Conservation (phyloP, 345 rosid species). For the Cardiospermum halicacabum region DNA sequence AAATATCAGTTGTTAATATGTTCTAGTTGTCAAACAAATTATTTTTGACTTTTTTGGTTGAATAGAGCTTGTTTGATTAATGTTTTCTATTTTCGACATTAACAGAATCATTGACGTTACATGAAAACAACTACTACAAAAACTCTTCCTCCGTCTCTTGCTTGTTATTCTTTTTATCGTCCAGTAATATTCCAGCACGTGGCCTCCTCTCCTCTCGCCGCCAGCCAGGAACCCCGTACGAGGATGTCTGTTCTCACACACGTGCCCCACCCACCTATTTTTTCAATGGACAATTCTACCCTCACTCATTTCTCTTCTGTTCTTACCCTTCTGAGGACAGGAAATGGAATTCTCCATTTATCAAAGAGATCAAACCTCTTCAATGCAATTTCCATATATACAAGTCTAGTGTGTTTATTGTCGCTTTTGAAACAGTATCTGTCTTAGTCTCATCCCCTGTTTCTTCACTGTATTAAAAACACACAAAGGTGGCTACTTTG, state of each 20-base stretch:
- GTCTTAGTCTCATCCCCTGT: background rate
- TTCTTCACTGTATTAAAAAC: background rate
- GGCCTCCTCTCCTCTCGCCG: background rate
- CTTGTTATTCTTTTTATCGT: background rate
- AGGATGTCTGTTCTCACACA: slow-evolving; percentile 19
- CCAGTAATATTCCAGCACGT: background rate
- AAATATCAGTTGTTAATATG: too few relatives aligned
- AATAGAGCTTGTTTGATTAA: too few relatives aligned
- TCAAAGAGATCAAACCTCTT: background rate
- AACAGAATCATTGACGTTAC: too few relatives aligned
- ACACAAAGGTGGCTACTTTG: slow-evolving; percentile 14
- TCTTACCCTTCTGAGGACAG: background rate
- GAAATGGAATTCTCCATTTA: background rate
- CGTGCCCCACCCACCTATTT: background rate
- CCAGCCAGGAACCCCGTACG: slow-evolving; percentile 25
- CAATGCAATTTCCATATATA: background rate
- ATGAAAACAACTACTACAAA: too few relatives aligned
- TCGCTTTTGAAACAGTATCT: background rate
- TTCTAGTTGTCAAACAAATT: too few relatives aligned
- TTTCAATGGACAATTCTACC: background rate
- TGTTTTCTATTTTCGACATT: too few relatives aligned
- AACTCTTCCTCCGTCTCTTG: too few relatives aligned
- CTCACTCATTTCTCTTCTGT: background rate
- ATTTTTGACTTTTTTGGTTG: too few relatives aligned
- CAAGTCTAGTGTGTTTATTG: too few relatives aligned